A percentile compares a stretch with the other conserved stretches of the same genome.
phyloP scores from a whole-genome alignment of 1,284 basidiomycete genomes.

The Cystobasidium slooffiae region DNA sequence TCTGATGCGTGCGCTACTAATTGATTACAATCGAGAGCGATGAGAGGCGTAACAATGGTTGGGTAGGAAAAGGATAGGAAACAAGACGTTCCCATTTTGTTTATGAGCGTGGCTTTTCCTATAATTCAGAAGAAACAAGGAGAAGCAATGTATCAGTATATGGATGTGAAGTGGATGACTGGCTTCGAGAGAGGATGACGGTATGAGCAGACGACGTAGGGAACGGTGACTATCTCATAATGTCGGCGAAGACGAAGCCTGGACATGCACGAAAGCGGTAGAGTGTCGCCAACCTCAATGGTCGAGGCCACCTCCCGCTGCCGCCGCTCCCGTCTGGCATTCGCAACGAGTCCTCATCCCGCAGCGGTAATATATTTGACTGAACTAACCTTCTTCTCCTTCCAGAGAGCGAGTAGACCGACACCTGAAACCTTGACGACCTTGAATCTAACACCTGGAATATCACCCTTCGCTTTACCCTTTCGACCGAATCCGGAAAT shows the following conservation, averaged over 20 bases:
- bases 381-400: conserved; percentile 88
- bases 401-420: conserved; percentile 80
- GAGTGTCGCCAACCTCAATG: background rate
- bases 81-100: conserved; percentile 8
- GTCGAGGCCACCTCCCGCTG: too few species aligned
- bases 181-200: background rate
- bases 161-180: background rate
- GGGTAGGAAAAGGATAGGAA: conserved; percentile 7
- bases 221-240: too few species aligned
- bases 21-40: conserved; percentile 8
- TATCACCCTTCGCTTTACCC: conserved; percentile 98
- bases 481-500: conserved; percentile 99
- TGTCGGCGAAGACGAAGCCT: too few species aligned
- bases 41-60: conserved; percentile 1
- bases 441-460: conserved; percentile 91
- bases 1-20: conserved; percentile 18
- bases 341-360: too few species aligned
- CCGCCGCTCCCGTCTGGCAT: too few species aligned
- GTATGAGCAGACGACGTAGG: too few species aligned
- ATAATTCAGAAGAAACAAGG: background rate
- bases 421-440: conserved; percentile 99
- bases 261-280: background rate
- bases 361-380: background rate
- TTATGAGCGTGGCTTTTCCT: conserved; percentile 52
- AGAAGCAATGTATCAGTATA: conserved; percentile 10